Base-by-base conservation (phyloP, 2,329 filamentous ascomycete genomes). In the Albophoma yamanashiensis region DNA sequence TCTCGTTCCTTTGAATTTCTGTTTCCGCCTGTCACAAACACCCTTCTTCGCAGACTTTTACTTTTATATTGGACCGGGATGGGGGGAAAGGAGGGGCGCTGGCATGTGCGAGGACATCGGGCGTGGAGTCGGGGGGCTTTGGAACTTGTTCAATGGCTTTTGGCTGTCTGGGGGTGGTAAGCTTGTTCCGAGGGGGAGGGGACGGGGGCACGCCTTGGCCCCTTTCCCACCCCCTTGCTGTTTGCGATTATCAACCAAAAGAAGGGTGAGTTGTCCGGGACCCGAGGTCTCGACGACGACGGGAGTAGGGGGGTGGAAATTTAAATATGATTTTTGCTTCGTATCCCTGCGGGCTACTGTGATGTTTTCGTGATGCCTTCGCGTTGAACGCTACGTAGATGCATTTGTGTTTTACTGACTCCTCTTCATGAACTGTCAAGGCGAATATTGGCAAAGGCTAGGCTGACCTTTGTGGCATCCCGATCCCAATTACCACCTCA, bases 61-160 rank as follows among this genome's bases (percentile, higher is more conserved):
- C 25, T 40, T 12, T 43, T 40, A 34, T 50, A 25, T 39, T 58
- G 56, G 31, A 34, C 25, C 31, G 56, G 40, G 31, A 36, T 4
- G 55, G 39, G 55, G 52, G 39, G 52, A 6, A 36, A 42, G 6
- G 31, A 27, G 34, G 43, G 52, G 53, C 25, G 43, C 39, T 39
- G 43, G 8, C 47, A 34, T 38, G 52, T 34, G n/a, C 42, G 58
- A 40, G 55, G 59, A 31, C 47, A 22, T 50, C 56, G 55, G 57
- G 60, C 58, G 60, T 59, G 62, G 62, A 63, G 60, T 58, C 60
- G 53, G 56, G 60, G 57, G 59, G 61, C 59, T 61, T 58, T 57
- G 36, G 53, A 50, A 42, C 38, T 47, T 47, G 50, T 53, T 55
- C 45, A 55, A 52, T 52, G 50, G 57, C 57, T 58, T 58, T 43